A percentile compares a stretch with the other conserved stretches of the same genome.
These are phyloP conservation scores for Fimicolochytrium jonesii DNA, from an alignment of 192 early-diverging fungal genomes.

Conservation along the genomic window DNA sequence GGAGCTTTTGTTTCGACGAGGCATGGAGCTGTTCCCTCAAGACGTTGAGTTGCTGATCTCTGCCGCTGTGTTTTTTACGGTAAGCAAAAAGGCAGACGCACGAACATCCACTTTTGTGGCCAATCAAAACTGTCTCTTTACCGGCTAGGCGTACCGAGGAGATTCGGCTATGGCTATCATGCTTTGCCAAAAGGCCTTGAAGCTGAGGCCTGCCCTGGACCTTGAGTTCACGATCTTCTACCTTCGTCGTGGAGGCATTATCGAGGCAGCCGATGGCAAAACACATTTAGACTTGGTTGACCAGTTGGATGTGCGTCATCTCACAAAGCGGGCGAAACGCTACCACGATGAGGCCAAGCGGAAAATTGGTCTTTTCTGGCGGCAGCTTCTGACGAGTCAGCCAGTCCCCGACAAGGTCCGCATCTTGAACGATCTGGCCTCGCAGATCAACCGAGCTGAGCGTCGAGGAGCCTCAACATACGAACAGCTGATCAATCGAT, in stretches of 20 bases:
- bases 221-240: conserved; percentile 21
- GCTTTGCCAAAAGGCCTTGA: conserved; percentile 19
- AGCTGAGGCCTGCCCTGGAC: conserved; percentile 2
- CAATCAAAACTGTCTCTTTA: not conserved
- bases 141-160: conserved; percentile 8
- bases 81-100: not conserved
- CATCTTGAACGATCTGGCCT: conserved; percentile 11
- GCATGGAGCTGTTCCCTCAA: conserved; percentile 14
- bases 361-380: conserved; percentile 20
- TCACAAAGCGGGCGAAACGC: conserved; percentile 10
- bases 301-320: conserved; percentile 14
- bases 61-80: conserved; percentile 19
- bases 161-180: conserved; percentile 21
- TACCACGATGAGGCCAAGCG: conserved; percentile 19
- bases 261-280: not conserved
- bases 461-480: conserved; percentile 9
- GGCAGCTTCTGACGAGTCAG: conserved; percentile 14
- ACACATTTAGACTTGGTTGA: conserved; percentile 10
- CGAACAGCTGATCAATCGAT: conserved; percentile 6
- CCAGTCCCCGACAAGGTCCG: not conserved
- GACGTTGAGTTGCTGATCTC: not conserved
- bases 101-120: not conserved
- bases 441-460: conserved; percentile 21
- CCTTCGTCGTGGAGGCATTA: conserved; percentile 14
- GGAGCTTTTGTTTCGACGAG: conserved; percentile 11